These are phyloP conservation scores for Suillus occidentalis DNA, from an alignment of 768 basidiomycete species.

Conservation along the genomic window DNA sequence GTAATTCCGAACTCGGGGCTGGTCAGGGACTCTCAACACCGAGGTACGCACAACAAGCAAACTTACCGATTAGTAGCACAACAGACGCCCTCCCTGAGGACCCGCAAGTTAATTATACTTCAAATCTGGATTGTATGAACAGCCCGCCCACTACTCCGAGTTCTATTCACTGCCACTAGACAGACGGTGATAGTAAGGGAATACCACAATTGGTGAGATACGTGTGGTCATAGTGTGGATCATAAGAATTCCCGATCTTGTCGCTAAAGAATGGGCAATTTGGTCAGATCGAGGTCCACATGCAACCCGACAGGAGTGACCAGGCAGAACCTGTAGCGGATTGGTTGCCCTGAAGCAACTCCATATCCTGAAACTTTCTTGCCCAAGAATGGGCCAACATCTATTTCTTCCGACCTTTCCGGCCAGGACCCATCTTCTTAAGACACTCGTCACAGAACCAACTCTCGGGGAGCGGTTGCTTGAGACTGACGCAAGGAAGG, in stretches of 20 bases:
- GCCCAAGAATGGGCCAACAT: neutral
- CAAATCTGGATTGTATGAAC: neutral
- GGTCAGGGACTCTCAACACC: neutral
- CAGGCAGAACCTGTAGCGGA: neutral
- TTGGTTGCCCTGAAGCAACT: neutral
- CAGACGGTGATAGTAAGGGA: neutral
- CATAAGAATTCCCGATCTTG: neutral
- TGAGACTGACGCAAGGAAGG: constrained; percentile 57
- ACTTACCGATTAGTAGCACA: neutral
- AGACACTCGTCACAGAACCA: constrained; percentile 64
- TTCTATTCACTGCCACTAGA: neutral
- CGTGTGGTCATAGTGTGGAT: neutral
- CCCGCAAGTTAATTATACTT: neutral
- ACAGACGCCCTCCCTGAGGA: neutral
- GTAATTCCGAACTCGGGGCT: neutral
- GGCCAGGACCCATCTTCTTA: constrained; percentile 35
- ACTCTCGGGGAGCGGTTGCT: constrained; percentile 52
- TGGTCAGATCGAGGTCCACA: neutral
- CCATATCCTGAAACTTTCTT: neutral
- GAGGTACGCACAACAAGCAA: neutral
- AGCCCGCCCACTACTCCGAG: neutral
- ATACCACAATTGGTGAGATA: neutral
- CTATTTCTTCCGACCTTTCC: constrained; percentile 46
- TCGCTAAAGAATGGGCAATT: neutral
- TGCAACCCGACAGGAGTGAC: neutral